A percentile compares a stretch with the other conserved stretches of the same genome.
These are phyloP conservation scores for Torulaspora gathmanii DNA, from an alignment of 805 yeast species.

Conservation along the genomic window DNA sequence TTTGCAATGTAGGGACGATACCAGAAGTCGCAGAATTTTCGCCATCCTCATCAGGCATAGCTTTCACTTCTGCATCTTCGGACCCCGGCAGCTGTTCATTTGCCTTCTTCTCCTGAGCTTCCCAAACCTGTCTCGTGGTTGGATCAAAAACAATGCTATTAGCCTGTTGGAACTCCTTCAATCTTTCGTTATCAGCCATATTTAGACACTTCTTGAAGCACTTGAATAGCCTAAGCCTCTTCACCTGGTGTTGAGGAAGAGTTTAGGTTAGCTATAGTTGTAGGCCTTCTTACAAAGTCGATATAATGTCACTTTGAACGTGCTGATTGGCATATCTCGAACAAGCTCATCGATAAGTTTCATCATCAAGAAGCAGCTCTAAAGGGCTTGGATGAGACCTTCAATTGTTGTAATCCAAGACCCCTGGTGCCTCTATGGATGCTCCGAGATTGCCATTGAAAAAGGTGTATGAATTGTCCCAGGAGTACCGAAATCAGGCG, in stretches of 20 bases:
- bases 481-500: constrained; percentile 28
- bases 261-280: neutral
- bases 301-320: neutral
- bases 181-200: constrained; percentile 35
- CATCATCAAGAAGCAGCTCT: neutral
- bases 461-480: constrained; percentile 21
- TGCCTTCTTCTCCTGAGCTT: constrained; percentile 23
- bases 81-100: constrained; percentile 6
- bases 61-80: constrained; percentile 8
- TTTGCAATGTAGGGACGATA: constrained; percentile 87
- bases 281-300: neutral
- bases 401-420: neutral
- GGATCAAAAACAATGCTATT: constrained; percentile 36
- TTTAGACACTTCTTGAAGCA: neutral
- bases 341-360: constrained; percentile 1
- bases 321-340: neutral
- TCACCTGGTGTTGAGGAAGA: neutral
- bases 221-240: neutral
- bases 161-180: constrained; percentile 35
- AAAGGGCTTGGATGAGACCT: neutral
- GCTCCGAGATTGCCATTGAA: constrained; percentile 6
- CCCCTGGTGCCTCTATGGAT: constrained; percentile 2
- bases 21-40: constrained; percentile 85
- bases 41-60: constrained; percentile 23
- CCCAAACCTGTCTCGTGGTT: constrained; percentile 38